Evolutionary conservation across 2,329 filamentous ascomycete species (phyloP), one percentile per base, ranked within the genome.

Genomic region (Cladosporium oxysporum): DNA sequence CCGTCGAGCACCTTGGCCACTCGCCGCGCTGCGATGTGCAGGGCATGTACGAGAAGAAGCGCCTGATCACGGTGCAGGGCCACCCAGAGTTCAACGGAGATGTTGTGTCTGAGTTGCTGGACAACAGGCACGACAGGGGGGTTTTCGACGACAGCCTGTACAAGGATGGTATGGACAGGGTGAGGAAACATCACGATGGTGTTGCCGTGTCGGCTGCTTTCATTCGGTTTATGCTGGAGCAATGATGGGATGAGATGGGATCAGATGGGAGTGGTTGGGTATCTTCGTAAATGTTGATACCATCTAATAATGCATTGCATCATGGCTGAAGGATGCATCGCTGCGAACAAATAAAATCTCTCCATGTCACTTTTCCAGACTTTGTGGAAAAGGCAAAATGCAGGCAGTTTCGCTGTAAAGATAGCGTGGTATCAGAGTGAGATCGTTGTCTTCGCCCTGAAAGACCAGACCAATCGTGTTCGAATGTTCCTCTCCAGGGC

Each of bases 31-130:
- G 92, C 79, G 79, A 83, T 11, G 88, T 92, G n/a, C 92, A 96
- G 77, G 90, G 88, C 68, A 92, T 96, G 85, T 91, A 95, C 75
- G 78, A 83, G 23, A 85, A 88, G 10, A 81, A 84, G 50, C 84
- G 84, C 41, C 81, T 91, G 67, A 88, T 96, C 67, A 89, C 91
- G 0, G 86, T 96, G 1, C 92, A 97, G 80, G 92, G 92, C 6
- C 92, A 96, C 77, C 93, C 92, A 0, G 93, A 97, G 77, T 95
- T 94, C 76, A 90, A 84, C 4, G 83, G 84, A 66, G 84, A 87
- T 18, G 93, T 96, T 69, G 86, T 93, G 71, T 81, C 80, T 21
- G 89, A 92, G 76, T 79, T 96, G 44, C 78, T 94, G 64, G 82
- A 85, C 67, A 79, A 84, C 67, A 84, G 93, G 65, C 86, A 90